Percentiles rank a stretch among this genome's conserved stretches.
These are phyloP conservation scores for Tuber borchii DNA, from an alignment of 495 filamentous ascomycete genomes.

Conservation along the genomic window DNA sequence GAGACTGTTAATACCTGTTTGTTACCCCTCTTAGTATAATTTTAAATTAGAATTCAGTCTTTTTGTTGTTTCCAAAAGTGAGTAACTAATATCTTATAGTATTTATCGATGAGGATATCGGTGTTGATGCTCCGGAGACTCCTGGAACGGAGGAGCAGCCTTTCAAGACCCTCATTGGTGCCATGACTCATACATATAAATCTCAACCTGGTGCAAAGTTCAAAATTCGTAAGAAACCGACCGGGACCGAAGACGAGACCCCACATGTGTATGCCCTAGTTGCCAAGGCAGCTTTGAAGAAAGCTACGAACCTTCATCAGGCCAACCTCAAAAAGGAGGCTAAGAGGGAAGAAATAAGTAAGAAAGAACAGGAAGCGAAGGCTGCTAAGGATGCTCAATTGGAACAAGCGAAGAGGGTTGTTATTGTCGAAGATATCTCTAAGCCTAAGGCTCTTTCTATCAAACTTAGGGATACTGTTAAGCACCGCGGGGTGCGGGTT, in stretches of 20 bases:
- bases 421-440: constrained; percentile 71
- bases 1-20: constrained; percentile 21
- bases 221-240: constrained; percentile 57
- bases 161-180: constrained; percentile 63
- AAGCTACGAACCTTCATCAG: constrained; percentile 57
- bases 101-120: constrained; percentile 66
- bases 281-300: constrained; percentile 63
- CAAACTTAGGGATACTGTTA: constrained; percentile 60
- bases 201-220: constrained; percentile 50
- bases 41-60: background rate
- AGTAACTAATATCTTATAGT: constrained; percentile 37
- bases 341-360: constrained; percentile 45
- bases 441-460: constrained; percentile 72
- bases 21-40: constrained; percentile 25
- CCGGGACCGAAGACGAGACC: constrained; percentile 52
- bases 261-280: constrained; percentile 58
- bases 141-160: constrained; percentile 55
- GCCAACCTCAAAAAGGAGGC: constrained; percentile 57
- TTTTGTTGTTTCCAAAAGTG: background rate
- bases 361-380: constrained; percentile 59
- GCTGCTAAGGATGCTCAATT: constrained; percentile 45
- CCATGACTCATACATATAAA: constrained; percentile 53
- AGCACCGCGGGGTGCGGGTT: constrained; percentile 65
- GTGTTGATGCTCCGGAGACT: constrained; percentile 53
- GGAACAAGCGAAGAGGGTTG: constrained; percentile 72